phyloP scores from a whole-genome alignment of 2,329 filamentous ascomycete species.

The Xylaria arbuscula region DNA sequence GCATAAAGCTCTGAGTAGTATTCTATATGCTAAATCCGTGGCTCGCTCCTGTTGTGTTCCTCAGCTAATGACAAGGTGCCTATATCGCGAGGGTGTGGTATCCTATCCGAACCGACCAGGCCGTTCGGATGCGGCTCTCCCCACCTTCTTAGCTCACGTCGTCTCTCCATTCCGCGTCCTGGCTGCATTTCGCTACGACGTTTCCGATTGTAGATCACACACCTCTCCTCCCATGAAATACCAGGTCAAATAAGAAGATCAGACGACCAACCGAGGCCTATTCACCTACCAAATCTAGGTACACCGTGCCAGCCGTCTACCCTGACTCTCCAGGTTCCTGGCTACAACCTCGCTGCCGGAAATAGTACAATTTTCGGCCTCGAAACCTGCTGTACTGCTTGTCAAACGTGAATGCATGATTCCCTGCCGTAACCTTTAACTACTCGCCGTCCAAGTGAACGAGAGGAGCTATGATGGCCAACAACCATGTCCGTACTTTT shows the following conservation, averaged over 20 bases:
- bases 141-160: constrained; percentile 33
- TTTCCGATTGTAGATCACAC: constrained; percentile 51
- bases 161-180: constrained; percentile 32
- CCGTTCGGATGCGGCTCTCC: constrained; percentile 41
- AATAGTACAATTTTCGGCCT: constrained; percentile 27
- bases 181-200: constrained; percentile 41
- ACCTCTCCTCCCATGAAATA: constrained; percentile 35
- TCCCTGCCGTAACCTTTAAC: constrained; percentile 10
- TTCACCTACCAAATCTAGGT: constrained; percentile 25
- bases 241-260: constrained; percentile 45
- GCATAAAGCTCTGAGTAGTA: constrained; percentile 27
- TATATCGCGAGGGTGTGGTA: constrained; percentile 28
- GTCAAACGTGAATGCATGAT: constrained; percentile 42
- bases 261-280: constrained; percentile 31
- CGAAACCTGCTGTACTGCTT: constrained; percentile 25
- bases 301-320: constrained; percentile 40
- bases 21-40: constrained; percentile 15
- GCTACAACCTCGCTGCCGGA: constrained; percentile 21
- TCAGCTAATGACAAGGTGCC: constrained; percentile 2
- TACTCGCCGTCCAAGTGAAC: constrained; percentile 11
- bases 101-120: constrained; percentile 27
- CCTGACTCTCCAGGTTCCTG: constrained; percentile 37
- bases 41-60: constrained; percentile 1
- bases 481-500: constrained; percentile 16
- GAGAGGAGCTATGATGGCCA: constrained; percentile 17